Evolutionary conservation across 1,284 basidiomycete species (phyloP).

Genomic region (Anthracocystis setariae): DNA sequence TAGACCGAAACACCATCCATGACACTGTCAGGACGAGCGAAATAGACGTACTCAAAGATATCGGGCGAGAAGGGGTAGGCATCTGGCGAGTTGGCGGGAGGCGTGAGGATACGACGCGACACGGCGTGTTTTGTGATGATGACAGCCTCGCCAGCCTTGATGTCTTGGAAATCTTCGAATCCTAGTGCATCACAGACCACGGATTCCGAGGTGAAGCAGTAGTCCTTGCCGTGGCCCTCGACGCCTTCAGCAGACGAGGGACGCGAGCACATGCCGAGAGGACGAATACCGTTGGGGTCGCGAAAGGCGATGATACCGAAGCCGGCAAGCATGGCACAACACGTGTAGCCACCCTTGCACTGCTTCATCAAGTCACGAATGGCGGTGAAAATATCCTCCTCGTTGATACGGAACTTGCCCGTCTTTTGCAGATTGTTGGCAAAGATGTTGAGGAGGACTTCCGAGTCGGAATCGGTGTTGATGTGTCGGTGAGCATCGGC

Average conservation of each 20-base stretch:
- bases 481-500: constrained; percentile 97
- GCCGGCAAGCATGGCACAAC: constrained; percentile 96
- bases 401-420: constrained; percentile 99
- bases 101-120: constrained; percentile 58
- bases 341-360: constrained; percentile 92
- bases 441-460: constrained; percentile 95
- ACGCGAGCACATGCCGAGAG: constrained; percentile 71
- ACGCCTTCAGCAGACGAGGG: constrained; percentile 26
- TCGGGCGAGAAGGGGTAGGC: constrained; percentile 75
- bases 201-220: constrained; percentile 92
- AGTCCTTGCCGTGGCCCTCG: constrained; percentile 73
- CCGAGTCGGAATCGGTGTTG: constrained; percentile 98
- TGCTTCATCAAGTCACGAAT: constrained; percentile 88
- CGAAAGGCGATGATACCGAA: constrained; percentile 98
- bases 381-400: constrained; percentile 98
- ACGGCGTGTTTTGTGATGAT: constrained; percentile 78
- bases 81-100: constrained; percentile 39
- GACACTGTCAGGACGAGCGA: constrained; percentile 96
- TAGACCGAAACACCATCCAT: constrained; percentile 98
- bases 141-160: constrained; percentile 90
- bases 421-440: constrained; percentile 98
- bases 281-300: constrained; percentile 98
- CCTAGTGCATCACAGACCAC: constrained; percentile 94
- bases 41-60: constrained; percentile 99
- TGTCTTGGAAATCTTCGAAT: constrained; percentile 91